A percentile compares a stretch with the other conserved stretches of the same genome.
phyloP scores from a whole-genome alignment of 106 monocot genomes.

The Allium fistulosum region DNA sequence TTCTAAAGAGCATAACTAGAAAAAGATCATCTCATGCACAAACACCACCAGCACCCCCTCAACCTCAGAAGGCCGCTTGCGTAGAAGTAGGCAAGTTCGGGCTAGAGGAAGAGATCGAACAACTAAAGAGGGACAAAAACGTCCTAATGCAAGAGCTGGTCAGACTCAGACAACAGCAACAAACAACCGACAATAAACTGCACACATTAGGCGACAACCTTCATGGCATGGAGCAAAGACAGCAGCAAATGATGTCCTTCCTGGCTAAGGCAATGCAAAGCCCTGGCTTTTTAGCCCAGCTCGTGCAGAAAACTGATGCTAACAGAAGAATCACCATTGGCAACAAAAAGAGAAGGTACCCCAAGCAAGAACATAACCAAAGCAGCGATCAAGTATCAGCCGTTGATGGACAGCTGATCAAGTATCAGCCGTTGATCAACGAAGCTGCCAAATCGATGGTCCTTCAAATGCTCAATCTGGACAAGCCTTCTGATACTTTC shows the following conservation, averaged over 20 bases:
- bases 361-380: slow-evolving; percentile 20
- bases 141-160: slow-evolving; percentile 61
- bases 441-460: slow-evolving; percentile 15
- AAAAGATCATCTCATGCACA: slow-evolving; percentile 22
- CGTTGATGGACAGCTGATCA: slow-evolving; percentile 27
- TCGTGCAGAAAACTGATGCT: slow-evolving; percentile 27
- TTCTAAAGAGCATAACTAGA: slow-evolving; percentile 43
- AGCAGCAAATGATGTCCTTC: slow-evolving; percentile 45
- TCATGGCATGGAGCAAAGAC: slow-evolving; percentile 47
- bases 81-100: slow-evolving; percentile 65
- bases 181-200: slow-evolving; percentile 29
- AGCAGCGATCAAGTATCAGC: not conserved
- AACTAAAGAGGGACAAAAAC: slow-evolving; percentile 59
- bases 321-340: slow-evolving; percentile 11
- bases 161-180: slow-evolving; percentile 53
- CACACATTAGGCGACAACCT: slow-evolving; percentile 25
- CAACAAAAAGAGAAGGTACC: slow-evolving; percentile 40
- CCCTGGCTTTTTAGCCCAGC: slow-evolving; percentile 22
- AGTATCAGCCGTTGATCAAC: slow-evolving; percentile 20
- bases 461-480: slow-evolving; percentile 16
- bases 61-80: slow-evolving; percentile 26
- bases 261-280: slow-evolving; percentile 37
- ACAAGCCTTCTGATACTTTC: slow-evolving; percentile 14
- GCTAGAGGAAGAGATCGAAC: slow-evolving; percentile 45
- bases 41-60: not conserved